Evolutionary conservation across 1,139 yeast species (phyloP), one percentile per base, ranked within the genome.

Genomic region (Taiozyma sp.): DNA sequence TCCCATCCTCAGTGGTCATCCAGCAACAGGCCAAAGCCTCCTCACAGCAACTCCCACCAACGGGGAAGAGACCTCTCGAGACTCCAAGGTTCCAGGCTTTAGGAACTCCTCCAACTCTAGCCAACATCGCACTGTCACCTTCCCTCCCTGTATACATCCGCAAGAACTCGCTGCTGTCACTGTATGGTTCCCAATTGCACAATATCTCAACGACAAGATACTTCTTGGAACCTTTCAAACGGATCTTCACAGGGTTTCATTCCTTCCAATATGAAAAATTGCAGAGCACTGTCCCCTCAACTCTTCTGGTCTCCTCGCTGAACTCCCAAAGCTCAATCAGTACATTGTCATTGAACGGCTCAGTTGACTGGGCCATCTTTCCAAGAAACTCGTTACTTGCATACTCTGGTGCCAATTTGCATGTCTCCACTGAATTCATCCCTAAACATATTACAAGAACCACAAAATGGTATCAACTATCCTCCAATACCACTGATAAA

Each of bases 341-440:
- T 13, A 70, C 70, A 43, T 55, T 83, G 39, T 58, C 69, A 7
- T 63, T 83, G 51, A 86, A 83, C 56, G 89, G 89, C 1, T 67
- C 77, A 1, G 67, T 67, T 28, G 89, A 83, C 58, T 83, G 87
- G 87, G 85, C 85, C 1, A 54, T 83, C 4, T 68, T 83, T 46
- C 70, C 76, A 44, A 67, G 71, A 4, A 62, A 70, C 13, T 73
- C 82, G 0, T 63, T 83, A 29, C 80, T 79, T 48, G 78, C 74
- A 1, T 80, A 74, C 56, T 66, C 78, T 2, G 88, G 88, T 1
- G 70, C 74, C 36, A 73, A 83, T 1, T 66, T 83, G 45, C 62
- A 66, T 16, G 63, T 80, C 2, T 64, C 67, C 1, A 65, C 72
- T 49, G 66, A 65, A 43, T 54, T 62, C 30, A 53, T 73, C n/a